Evolutionary conservation across 805 yeast species (phyloP).

Genomic region (Starmerella bacillaris): DNA sequence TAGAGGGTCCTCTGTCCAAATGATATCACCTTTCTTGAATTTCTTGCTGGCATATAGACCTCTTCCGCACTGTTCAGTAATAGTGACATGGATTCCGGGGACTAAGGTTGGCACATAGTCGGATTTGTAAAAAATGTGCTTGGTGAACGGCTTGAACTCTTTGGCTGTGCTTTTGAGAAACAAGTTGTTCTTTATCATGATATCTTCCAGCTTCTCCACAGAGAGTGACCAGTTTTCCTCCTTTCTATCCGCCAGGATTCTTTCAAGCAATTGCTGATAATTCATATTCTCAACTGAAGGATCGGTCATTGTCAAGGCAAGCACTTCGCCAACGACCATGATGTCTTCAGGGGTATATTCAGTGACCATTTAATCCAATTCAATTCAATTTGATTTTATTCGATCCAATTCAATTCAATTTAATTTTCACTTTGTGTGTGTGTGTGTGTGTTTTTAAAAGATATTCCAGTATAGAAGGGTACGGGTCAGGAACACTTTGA

Average conservation of each 20-base stretch:
- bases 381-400: too few relatives aligned
- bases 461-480: too few relatives aligned
- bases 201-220: constrained; percentile 36
- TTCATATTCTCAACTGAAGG: constrained; percentile 44
- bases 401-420: too few relatives aligned
- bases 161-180: constrained; percentile 20
- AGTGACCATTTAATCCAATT: background rate
- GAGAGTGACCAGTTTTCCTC: constrained; percentile 39
- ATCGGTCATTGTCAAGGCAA: constrained; percentile 49
- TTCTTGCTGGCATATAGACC: constrained; percentile 36
- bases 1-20: constrained; percentile 50
- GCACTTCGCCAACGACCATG: constrained; percentile 42
- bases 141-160: background rate
- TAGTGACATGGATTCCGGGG: constrained; percentile 28
- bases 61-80: constrained; percentile 41
- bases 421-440: too few relatives aligned
- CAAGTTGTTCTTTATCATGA: constrained; percentile 41
- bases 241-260: constrained; percentile 35
- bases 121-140: constrained; percentile 23
- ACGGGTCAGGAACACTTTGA: too few relatives aligned
- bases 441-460: too few relatives aligned
- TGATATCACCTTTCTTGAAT: constrained; percentile 32
- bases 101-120: constrained; percentile 30
- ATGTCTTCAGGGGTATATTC: constrained; percentile 35
- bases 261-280: constrained; percentile 33